phyloP scores from a whole-genome alignment of 2,329 filamentous ascomycete genomes.

The Ophiognomonia clavigignenti-juglandacearum region DNA sequence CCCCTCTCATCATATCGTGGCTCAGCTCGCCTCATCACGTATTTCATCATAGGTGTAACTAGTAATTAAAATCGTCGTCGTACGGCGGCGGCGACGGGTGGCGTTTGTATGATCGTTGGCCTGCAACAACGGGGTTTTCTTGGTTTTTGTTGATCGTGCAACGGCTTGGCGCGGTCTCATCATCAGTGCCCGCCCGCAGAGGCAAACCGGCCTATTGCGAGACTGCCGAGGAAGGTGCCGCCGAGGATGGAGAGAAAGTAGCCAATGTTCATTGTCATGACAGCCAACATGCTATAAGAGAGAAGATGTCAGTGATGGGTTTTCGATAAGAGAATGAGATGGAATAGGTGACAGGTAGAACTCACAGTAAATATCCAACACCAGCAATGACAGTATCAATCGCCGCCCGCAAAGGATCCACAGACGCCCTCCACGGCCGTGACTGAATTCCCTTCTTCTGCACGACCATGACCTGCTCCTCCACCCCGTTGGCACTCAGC shows the following conservation, averaged over 20 bases:
- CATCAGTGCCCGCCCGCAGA: conserved; percentile 45
- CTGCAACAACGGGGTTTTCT: no score
- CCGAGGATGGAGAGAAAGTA: conserved; percentile 72
- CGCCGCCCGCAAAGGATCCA: conserved; percentile 68
- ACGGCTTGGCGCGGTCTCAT: no score
- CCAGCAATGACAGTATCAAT: conserved; percentile 70
- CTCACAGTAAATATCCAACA: conserved; percentile 82
- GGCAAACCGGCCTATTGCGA: conserved; percentile 69
- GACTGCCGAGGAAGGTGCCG: conserved; percentile 79
- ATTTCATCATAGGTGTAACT: no score
- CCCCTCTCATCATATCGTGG: no score
- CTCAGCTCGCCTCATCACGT: no score
- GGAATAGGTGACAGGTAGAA: conserved; percentile 21
- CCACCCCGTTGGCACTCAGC: conserved; percentile 70
- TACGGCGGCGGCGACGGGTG: no score
- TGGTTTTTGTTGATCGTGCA: no score
- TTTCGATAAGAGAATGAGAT: background rate
- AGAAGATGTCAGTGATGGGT: background rate
- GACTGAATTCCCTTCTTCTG: conserved; percentile 46
- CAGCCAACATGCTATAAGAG: conserved; percentile 71
- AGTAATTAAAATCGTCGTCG: no score
- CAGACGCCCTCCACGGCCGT: conserved; percentile 75
- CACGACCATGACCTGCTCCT: conserved; percentile 76
- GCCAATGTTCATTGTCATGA: conserved; percentile 80
- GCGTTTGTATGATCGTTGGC: no score